Conservation (phyloP, 345 rosid species). For the Cochlearia excelsa region DNA sequence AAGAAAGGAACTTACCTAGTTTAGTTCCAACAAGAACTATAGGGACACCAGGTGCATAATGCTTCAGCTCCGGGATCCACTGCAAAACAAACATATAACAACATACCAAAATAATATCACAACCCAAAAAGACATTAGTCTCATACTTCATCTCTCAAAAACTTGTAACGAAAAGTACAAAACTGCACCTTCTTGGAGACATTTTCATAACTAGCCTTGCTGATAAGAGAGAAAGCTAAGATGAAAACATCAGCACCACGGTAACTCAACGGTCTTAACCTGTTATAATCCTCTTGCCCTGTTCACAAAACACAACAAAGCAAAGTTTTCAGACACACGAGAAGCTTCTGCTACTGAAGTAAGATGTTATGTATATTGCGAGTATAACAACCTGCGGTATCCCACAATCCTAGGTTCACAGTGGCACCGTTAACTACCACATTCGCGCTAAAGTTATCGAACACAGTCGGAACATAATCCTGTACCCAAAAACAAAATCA, state of each 20-base stretch:
- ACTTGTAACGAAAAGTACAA: not conserved
- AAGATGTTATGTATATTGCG: not conserved
- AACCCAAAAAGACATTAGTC: no score
- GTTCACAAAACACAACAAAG: constrained; percentile 28
- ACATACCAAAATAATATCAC: no score
- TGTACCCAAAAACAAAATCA: constrained; percentile 29
- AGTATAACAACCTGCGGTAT: constrained; percentile 67
- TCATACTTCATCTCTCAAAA: not conserved
- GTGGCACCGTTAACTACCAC: constrained; percentile 79
- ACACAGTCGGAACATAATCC: constrained; percentile 91
- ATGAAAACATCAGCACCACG: constrained; percentile 97
- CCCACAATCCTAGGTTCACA: constrained; percentile 90
- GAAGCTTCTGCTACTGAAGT: constrained; percentile 13
- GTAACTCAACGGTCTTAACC: constrained; percentile 88
- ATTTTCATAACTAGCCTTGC: constrained; percentile 99
- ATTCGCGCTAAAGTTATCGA: constrained; percentile 95
- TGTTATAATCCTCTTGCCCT: constrained; percentile 69
- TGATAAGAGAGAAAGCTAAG: constrained; percentile 87
- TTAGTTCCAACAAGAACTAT: constrained; percentile 91
- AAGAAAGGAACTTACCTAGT: constrained; percentile 50
- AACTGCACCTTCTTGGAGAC: constrained; percentile 77
- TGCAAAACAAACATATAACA: constrained; percentile 33
- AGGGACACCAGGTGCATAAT: constrained; percentile 94
- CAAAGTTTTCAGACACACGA: not conserved
- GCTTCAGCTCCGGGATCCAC: constrained; percentile 98